A percentile compares a stretch with the other conserved stretches of the same genome.
Conservation (phyloP, 768 basidiomycete species). For the Leccinum imitatum region DNA sequence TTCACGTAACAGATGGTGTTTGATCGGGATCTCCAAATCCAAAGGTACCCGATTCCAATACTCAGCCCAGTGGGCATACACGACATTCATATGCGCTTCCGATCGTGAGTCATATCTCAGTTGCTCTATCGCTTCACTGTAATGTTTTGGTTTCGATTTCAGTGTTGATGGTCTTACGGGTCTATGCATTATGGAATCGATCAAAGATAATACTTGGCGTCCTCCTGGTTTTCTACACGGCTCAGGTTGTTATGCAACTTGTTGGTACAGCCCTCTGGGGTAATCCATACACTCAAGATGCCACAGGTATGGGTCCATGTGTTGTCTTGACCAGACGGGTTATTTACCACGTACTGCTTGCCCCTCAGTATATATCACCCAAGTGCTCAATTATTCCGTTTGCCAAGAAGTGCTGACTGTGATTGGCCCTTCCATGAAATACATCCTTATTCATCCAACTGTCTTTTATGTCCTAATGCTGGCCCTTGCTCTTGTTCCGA, state of each 20-base stretch:
- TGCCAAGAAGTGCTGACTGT: background rate
- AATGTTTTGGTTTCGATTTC: background rate
- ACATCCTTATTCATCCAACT: background rate
- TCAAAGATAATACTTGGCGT: background rate
- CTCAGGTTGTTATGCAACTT: background rate
- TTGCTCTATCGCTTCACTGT: background rate
- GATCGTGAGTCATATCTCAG: background rate
- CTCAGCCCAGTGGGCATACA: background rate
- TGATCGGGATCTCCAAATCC: background rate
- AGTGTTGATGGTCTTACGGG: background rate
- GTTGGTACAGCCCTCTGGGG: background rate
- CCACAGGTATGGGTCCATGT: background rate
- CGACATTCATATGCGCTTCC: background rate
- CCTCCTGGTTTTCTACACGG: background rate
- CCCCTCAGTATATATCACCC: background rate
- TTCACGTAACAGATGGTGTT: background rate
- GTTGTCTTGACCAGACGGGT: background rate
- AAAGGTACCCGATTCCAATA: background rate
- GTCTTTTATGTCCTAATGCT: background rate
- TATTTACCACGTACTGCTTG: background rate
- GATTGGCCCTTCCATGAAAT: background rate
- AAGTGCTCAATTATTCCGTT: background rate
- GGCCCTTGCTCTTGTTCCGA: background rate
- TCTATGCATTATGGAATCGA: background rate
- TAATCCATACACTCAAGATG: background rate